Evolutionary conservation across 1,139 yeast genomes (phyloP).

Genomic region (Saccharomyces hybrid): DNA sequence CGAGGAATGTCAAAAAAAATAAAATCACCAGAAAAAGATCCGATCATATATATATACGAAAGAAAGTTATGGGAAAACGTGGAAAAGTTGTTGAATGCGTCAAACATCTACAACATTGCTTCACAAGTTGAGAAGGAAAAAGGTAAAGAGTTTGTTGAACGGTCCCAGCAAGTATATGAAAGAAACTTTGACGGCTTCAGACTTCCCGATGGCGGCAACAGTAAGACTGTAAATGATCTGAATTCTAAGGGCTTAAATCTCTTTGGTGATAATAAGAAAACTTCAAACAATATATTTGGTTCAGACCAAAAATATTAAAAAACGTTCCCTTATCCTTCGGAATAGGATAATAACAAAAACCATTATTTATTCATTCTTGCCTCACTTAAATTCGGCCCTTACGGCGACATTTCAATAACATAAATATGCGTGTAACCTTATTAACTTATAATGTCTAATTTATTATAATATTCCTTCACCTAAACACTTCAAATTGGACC

Average conservation of each 20-base stretch:
- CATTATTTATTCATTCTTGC: background rate
- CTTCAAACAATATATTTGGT: background rate
- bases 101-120: background rate
- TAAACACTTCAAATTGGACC: slow-evolving; percentile 23
- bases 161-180: too few species aligned
- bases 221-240: background rate
- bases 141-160: background rate
- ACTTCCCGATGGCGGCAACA: background rate
- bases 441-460: background rate
- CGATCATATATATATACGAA: slow-evolving; percentile 19
- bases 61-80: slow-evolving; percentile 14
- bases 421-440: background rate
- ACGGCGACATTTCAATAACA: background rate
- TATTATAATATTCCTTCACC: background rate
- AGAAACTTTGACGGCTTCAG: background rate
- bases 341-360: background rate
- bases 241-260: background rate
- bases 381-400: background rate
- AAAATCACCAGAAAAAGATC: slow-evolving; percentile 24
- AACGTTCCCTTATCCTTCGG: background rate
- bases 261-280: background rate
- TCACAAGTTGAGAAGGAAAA: background rate
- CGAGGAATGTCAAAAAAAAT: slow-evolving; percentile 10
- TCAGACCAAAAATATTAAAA: background rate
- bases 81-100: background rate